These are phyloP conservation scores for Cubamyces lactineus DNA, from an alignment of 768 basidiomycete genomes.

Conservation along the genomic window DNA sequence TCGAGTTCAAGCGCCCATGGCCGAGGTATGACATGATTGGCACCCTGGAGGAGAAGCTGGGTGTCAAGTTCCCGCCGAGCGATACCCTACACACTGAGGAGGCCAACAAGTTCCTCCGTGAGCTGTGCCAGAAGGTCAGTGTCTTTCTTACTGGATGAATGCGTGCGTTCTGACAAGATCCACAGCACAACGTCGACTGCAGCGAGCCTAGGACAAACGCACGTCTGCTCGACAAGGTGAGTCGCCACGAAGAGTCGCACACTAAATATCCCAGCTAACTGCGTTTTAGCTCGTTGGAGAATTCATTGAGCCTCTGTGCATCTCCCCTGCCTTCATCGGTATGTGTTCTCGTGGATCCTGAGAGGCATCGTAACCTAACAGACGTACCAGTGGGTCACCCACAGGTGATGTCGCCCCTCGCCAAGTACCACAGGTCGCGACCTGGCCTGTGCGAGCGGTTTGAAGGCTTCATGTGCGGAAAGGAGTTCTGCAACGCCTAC, in stretches of 20 bases:
- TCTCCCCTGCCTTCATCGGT: constrained; percentile 96
- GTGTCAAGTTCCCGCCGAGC: constrained; percentile 90
- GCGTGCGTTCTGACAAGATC: neutral
- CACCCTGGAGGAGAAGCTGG: constrained; percentile 92
- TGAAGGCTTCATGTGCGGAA: constrained; percentile 97
- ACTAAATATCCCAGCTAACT: too few relatives aligned
- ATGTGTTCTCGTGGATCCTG: constrained; percentile 22
- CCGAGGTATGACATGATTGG: constrained; percentile 98
- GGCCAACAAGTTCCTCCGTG: constrained; percentile 86
- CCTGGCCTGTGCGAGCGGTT: constrained; percentile 98
- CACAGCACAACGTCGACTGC: constrained; percentile 93
- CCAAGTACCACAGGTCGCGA: constrained; percentile 97
- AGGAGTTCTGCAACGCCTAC: constrained; percentile 99
- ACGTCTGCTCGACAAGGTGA: constrained; percentile 90
- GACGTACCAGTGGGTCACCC: constrained; percentile 82
- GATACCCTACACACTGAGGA: constrained; percentile 86
- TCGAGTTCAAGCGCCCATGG: constrained; percentile 95
- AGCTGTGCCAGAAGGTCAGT: constrained; percentile 79
- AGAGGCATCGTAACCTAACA: neutral
- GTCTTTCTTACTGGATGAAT: neutral
- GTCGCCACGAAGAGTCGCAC: too few relatives aligned
- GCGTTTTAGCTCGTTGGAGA: constrained; percentile 85
- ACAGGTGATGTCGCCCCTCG: constrained; percentile 99
- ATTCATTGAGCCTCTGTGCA: constrained; percentile 95
- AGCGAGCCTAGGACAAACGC: constrained; percentile 95